Conservation (phyloP, 805 yeast genomes). For the Kodamaea restingae region DNA sequence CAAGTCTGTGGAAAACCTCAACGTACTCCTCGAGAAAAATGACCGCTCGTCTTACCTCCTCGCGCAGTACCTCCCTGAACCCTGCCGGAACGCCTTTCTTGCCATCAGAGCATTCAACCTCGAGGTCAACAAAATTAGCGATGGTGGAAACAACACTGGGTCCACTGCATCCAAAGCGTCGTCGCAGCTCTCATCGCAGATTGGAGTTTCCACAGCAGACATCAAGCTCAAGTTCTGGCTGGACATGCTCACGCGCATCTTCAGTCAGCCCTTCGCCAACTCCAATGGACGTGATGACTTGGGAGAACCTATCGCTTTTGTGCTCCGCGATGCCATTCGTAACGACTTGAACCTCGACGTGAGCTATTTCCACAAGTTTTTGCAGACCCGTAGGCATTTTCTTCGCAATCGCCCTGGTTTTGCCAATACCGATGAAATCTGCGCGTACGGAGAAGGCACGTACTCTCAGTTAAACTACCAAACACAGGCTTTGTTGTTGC, state of each 20-base stretch:
- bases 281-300: constrained; percentile 28
- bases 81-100: constrained; percentile 55
- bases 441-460: constrained; percentile 77
- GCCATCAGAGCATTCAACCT: constrained; percentile 65
- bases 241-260: constrained; percentile 50
- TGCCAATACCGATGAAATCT: constrained; percentile 51
- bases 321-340: constrained; percentile 51
- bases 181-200: constrained; percentile 21
- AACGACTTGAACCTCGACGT: constrained; percentile 50
- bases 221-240: constrained; percentile 74
- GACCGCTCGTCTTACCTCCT: constrained; percentile 66
- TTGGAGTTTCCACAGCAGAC: constrained; percentile 41
- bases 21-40: constrained; percentile 38
- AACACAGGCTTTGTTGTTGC: constrained; percentile 55
- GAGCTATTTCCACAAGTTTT: constrained; percentile 52
- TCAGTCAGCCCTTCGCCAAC: constrained; percentile 22
- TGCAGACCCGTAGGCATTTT: constrained; percentile 56
- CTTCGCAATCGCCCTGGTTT: constrained; percentile 42
- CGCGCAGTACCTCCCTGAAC: constrained; percentile 65
- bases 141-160: constrained; percentile 21
- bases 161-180: constrained; percentile 30
- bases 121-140: constrained; percentile 52
- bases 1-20: constrained; percentile 42
- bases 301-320: constrained; percentile 63
- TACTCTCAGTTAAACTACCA: constrained; percentile 70